Evolutionary conservation across 768 basidiomycete genomes (phyloP).

Genomic region (Boletus coccyginus): DNA sequence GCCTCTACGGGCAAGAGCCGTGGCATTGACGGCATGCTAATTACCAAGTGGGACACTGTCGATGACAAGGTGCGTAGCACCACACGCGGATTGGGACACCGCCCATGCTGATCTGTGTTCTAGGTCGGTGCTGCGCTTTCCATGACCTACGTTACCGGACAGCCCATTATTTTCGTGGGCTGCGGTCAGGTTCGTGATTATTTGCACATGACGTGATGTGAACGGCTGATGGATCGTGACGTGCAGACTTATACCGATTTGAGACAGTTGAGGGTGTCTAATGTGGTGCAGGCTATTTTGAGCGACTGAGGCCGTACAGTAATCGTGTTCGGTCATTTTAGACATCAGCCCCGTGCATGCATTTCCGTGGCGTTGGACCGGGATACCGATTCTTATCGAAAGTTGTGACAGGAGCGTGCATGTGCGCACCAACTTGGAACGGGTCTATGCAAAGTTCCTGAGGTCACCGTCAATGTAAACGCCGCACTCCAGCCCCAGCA

Average conservation of each 20-base stretch:
- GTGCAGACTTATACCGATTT: conserved; percentile 92
- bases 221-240: conserved; percentile 8
- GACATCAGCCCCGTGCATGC: not conserved
- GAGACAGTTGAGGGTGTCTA: conserved; percentile 82
- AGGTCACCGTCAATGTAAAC: no score
- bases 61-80: conserved; percentile 76
- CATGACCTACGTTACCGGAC: conserved; percentile 99
- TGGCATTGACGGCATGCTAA: conserved; percentile 96
- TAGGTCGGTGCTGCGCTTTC: conserved; percentile 97
- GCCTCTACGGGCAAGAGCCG: conserved; percentile 66
- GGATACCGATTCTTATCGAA: no score
- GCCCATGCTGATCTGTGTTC: conserved; percentile 2
- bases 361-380: no score
- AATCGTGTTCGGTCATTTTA: not conserved
- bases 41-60: conserved; percentile 99
- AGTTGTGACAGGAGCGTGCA: no score
- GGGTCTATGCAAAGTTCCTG: no score
- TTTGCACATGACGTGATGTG: not conserved
- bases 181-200: conserved; percentile 79
- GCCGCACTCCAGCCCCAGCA: no score
- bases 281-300: conserved; percentile 92
- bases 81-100: not conserved
- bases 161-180: conserved; percentile 97
- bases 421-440: no score
- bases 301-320: conserved; percentile 48